Percentiles rank a stretch among this genome's conserved stretches.
Conservation (phyloP, 257 asterid species). For the Nemophila menziesii region DNA sequence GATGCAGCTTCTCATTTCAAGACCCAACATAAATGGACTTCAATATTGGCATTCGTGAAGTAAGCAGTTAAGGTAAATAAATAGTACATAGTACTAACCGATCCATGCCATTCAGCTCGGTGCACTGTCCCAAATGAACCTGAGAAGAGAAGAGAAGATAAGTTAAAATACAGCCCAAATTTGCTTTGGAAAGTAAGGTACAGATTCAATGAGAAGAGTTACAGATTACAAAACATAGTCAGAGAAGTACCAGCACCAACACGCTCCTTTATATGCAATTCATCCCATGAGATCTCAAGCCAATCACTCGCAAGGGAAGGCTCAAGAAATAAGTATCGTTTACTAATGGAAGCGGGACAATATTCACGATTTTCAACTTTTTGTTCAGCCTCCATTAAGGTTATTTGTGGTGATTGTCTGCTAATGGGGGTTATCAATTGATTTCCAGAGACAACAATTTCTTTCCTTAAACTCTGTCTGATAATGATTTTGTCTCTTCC, state of each 20-base stretch:
- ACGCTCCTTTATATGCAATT: constrained; percentile 79
- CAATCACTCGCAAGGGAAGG: constrained; percentile 97
- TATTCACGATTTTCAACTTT: constrained; percentile 26
- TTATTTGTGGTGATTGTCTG: constrained; percentile 30
- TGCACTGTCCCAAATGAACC: constrained; percentile 99
- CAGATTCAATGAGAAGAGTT: neutral
- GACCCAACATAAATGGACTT: neutral
- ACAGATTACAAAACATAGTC: neutral
- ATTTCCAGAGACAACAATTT: constrained; percentile 36
- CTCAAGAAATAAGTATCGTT: constrained; percentile 65
- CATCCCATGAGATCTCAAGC: constrained; percentile 98
- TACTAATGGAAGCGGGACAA: constrained; percentile 26
- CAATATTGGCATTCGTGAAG: neutral
- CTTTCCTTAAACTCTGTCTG: constrained; percentile 38
- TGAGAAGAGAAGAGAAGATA: constrained; percentile 13
- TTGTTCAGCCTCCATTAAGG: constrained; percentile 27
- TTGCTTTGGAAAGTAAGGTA: constrained; percentile 4
- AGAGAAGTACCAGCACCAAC: constrained; percentile 73
- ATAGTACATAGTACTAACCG: constrained; percentile 41
- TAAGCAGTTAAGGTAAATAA: neutral
- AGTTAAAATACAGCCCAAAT: constrained; percentile 11
- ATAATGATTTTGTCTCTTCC: constrained; percentile 32
- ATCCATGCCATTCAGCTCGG: constrained; percentile 99
- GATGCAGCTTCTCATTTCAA: neutral
- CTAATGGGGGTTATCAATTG: constrained; percentile 25